Evolutionary conservation across 2,329 filamentous ascomycete genomes (phyloP), one percentile per base, ranked within the genome.

Genomic region (Elsinoe ampelina): DNA sequence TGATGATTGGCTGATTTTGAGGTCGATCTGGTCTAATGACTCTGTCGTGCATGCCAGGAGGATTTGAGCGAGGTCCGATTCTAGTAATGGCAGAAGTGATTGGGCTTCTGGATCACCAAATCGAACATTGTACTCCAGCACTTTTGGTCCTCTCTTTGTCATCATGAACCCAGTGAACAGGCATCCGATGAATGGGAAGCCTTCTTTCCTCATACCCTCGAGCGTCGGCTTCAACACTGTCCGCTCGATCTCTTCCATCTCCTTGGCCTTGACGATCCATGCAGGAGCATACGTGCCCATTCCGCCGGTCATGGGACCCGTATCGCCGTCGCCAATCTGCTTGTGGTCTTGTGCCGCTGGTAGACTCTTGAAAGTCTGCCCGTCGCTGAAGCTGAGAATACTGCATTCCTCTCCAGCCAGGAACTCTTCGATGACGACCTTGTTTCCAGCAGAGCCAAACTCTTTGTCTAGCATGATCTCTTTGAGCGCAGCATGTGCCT

Each of bases 311-410:
- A 97, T 97, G 36, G 90, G 88, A 1, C 93, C 93, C 51, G 82
- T 79, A 68, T 97, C 92, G 56, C 87, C 89, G 66, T 98, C 93
- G 55, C 87, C 87, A 62, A 95, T 90, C 60, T 90, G 83, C 80
- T 98, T 97, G 77, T 98, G 93, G 70, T 97, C 93, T 71, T 98
- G 93, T 1, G 92, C 92, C 1, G 93, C 86, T 4, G 92, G 92
- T 8, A 97, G 77, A 7, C 86, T 89, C 67, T 82, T 81, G 68
- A 95, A 87, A 1, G 85, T 86, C 68, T 87, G 86, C 54, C 93
- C 93, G 68, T 98, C 93, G 66, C 85, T 89, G 73, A 98, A 95
- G 32, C 86, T 89, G 50, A 98, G 77, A 61, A 98, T 87, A 67
- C 87, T 93, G 60, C 97, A 78, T 72, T 98, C 93, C 62, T 97